phyloP scores from a whole-genome alignment of 179 eudicot species.

The Spergularia azorica region DNA sequence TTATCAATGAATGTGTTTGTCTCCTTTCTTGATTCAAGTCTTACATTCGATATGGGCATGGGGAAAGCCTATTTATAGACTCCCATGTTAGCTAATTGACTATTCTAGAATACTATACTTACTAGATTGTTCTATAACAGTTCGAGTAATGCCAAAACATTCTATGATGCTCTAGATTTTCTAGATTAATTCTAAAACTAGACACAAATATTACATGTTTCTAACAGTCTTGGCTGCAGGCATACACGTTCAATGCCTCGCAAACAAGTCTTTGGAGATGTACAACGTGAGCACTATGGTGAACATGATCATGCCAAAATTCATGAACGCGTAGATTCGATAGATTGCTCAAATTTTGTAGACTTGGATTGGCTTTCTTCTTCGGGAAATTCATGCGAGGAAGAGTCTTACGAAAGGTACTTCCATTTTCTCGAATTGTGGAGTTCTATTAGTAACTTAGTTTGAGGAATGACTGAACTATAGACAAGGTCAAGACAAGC shows the following conservation, averaged over 20 bases:
- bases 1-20: background rate
- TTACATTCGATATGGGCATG: no score
- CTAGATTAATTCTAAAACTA: no score
- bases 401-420: constrained; percentile 67
- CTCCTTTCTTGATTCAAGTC: background rate
- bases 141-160: no score
- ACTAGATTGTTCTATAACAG: no score
- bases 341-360: constrained; percentile 81
- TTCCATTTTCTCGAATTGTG: constrained; percentile 1
- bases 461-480: background rate
- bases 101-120: no score
- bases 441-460: background rate
- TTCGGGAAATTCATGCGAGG: constrained; percentile 77
- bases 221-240: constrained; percentile 37
- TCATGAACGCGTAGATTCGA: constrained; percentile 45
- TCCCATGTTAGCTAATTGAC: no score
- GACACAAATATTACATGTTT: background rate
- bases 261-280: constrained; percentile 58
- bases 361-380: constrained; percentile 90
- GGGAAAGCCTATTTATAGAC: no score
- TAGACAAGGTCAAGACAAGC: no score
- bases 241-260: constrained; percentile 45
- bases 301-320: constrained; percentile 43
- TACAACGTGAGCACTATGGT: constrained; percentile 48
- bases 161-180: no score